Base-by-base conservation (phyloP, 2,329 filamentous ascomycete species). In the Colletotrichum brevisporum region DNA sequence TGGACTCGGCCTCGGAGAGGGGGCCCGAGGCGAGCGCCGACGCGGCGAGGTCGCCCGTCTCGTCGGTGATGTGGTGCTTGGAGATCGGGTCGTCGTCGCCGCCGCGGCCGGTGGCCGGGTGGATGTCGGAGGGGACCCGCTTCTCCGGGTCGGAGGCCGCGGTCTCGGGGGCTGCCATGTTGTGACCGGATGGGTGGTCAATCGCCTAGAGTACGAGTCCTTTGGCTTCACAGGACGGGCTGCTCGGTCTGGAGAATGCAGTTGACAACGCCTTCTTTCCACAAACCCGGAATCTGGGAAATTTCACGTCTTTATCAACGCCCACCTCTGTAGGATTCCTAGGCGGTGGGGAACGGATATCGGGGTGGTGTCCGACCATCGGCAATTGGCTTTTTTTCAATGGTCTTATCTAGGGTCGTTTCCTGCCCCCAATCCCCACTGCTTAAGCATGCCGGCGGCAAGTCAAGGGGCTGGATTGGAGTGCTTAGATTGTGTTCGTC, bases 21-120 rank as follows among this genome's bases (percentile, higher is more conserved):
- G 55, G 62, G 16, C 39, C 43, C 13, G 66, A 66, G 6, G 36
- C 39, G 9, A 69, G 66, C 10, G 66, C 66, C 21, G 66, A 69
- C 9, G 62, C 66, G 27, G 66, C 66, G 26, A 69, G 62, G 6
- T 52, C 62, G 4, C 66, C 66, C 16, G 55, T 36, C 26, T 69
- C 66, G 50, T 69, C 66, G 36, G 66, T 47, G 62, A 69, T 69
- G 55, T 53, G 43, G 62, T 66, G 66, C 24, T 69, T 69, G 0
- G 55, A 51, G 66, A 69, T 47, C 21, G 61, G 50, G 36, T 60
- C 54, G 21, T 66, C 55, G 1, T 69, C 66, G 12, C 13, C 50
- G 15, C 45, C 27, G 52, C 53, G 10, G 48, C 54, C 65, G 41
- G 54, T 54, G 24, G 54, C 43, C 18, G 66, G 43, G 51, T 31